Conservation (phyloP, 176 grass and related monocot species). For the Paspalum vaginatum region DNA sequence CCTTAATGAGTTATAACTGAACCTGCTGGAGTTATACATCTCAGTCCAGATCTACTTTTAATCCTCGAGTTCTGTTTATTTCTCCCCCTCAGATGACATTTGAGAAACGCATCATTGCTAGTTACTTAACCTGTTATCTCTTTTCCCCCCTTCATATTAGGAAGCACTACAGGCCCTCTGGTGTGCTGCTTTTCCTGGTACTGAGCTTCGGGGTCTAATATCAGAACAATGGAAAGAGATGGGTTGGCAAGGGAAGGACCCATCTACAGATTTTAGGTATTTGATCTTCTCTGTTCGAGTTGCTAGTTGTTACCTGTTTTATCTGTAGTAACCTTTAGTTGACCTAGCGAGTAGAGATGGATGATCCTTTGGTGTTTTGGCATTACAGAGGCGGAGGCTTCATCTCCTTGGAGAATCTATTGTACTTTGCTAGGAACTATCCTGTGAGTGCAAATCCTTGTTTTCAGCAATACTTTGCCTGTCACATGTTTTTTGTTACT, state of each 20-base stretch:
- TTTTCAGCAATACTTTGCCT: constrained; percentile 11
- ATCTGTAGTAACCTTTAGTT: background rate
- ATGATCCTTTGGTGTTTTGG: constrained; percentile 23
- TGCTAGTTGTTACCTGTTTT: constrained; percentile 10
- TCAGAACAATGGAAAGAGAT: constrained; percentile 99
- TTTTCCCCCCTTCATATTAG: no score
- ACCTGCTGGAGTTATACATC: constrained; percentile 8
- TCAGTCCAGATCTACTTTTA: constrained; percentile 16
- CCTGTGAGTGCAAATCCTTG: constrained; percentile 58
- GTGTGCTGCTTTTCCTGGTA: constrained; percentile 81
- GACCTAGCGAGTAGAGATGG: constrained; percentile 21
- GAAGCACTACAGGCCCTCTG: constrained; percentile 82
- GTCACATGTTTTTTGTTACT: background rate
- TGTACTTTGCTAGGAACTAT: constrained; percentile 89
- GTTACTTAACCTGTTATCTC: constrained; percentile 17
- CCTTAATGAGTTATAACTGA: background rate
- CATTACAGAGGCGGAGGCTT: constrained; percentile 87
- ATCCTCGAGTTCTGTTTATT: background rate
- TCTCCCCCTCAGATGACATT: background rate
- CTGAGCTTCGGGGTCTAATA: constrained; percentile 71
- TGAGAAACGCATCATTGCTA: background rate
- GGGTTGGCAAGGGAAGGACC: constrained; percentile 99
- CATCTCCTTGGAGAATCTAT: constrained; percentile 96
- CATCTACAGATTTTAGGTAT: constrained; percentile 99
- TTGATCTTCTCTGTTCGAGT: background rate